Conservation (phyloP, 768 basidiomycete species). For the Suillus luteus region DNA sequence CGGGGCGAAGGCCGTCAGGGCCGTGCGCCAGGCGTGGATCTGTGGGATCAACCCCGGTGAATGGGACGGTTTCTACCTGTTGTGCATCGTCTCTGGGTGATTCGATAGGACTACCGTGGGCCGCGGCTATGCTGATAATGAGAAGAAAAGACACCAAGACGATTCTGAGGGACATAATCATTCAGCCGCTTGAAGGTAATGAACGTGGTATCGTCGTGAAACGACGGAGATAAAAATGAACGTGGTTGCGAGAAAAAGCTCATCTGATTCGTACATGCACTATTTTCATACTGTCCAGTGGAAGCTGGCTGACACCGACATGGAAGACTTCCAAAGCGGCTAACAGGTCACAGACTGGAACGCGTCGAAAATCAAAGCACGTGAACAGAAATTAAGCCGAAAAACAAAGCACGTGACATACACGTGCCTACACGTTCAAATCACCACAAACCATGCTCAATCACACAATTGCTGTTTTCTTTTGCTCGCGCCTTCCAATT, state of each 20-base stretch:
- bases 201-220: constrained; percentile 8
- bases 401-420: constrained; percentile 21
- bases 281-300: background rate
- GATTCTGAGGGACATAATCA: background rate
- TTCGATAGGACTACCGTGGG: background rate
- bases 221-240: background rate
- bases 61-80: background rate
- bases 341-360: background rate
- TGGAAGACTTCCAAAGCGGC: background rate
- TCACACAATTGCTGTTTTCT: background rate
- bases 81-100: constrained; percentile 14
- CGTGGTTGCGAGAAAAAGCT: background rate
- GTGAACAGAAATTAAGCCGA: constrained; percentile 2
- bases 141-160: background rate
- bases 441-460: background rate
- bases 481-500: background rate
- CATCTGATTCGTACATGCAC: background rate
- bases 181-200: constrained; percentile 2
- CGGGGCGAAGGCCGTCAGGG: constrained; percentile 12
- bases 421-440: constrained; percentile 18
- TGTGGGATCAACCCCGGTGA: background rate
- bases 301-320: background rate
- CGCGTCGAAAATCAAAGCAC: constrained; percentile 9
- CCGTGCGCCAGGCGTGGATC: background rate
- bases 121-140: background rate